A percentile compares a stretch with the other conserved stretches of the same genome.
Conservation (phyloP, 306 rosid genomes). For the Cucurbita pepo region DNA sequence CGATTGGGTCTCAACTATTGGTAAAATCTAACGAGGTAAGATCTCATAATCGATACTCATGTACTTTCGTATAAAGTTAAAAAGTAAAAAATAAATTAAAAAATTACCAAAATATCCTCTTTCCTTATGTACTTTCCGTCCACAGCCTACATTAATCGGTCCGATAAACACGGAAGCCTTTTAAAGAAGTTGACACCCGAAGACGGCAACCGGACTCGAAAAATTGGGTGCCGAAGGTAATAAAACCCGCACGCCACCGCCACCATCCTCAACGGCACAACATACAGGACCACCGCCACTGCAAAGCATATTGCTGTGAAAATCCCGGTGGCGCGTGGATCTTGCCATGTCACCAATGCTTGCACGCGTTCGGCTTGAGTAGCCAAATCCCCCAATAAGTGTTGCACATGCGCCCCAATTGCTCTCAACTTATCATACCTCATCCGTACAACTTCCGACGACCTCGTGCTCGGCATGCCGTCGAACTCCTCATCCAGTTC, state of each 20-base stretch:
- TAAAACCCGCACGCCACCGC: slow-evolving; percentile 69
- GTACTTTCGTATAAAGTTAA: too few relatives aligned
- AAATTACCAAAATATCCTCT: too few relatives aligned
- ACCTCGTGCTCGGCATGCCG: slow-evolving; percentile 26
- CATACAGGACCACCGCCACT: slow-evolving; percentile 42
- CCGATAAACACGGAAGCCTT: slow-evolving; percentile 64
- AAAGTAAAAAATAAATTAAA: too few relatives aligned
- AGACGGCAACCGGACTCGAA: slow-evolving; percentile 56
- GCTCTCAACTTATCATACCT: slow-evolving; percentile 62
- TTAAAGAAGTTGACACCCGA: slow-evolving; percentile 54
- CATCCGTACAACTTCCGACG: slow-evolving; percentile 20
- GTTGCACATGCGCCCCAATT: slow-evolving; percentile 64
- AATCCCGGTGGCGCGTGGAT: slow-evolving; percentile 71
- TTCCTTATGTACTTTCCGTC: too few relatives aligned
- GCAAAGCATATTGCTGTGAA: slow-evolving; percentile 50
- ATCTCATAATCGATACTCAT: too few relatives aligned
- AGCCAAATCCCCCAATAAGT: slow-evolving; percentile 55
- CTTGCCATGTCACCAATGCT: slow-evolving; percentile 84
- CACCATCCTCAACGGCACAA: slow-evolving; percentile 69
- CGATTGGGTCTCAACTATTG: too few relatives aligned
- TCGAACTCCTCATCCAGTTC: slow-evolving; percentile 86
- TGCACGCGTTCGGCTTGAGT: slow-evolving; percentile 74
- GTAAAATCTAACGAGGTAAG: too few relatives aligned
- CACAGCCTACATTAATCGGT: slow-evolving; percentile 43
- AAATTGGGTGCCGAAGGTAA: slow-evolving; percentile 63